A percentile compares a stretch with the other conserved stretches of the same genome.
Conservation (phyloP, 2,329 filamentous ascomycete genomes). For the Gnomoniopsis sp. region DNA sequence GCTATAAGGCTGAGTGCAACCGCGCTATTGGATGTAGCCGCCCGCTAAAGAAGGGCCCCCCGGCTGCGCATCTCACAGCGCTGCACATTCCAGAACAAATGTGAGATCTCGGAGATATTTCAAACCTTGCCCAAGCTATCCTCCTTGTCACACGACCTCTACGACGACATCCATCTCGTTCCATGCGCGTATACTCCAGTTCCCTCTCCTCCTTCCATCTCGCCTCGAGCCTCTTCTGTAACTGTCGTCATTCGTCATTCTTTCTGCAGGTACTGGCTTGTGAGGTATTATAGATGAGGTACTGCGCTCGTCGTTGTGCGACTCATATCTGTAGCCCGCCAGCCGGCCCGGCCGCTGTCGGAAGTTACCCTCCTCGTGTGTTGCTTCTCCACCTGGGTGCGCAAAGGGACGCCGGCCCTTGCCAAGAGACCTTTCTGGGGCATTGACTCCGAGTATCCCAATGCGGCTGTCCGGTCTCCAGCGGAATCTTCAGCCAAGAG, state of each 20-base stretch:
- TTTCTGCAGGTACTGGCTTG: neutral
- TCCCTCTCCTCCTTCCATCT: no score
- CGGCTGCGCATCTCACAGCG: neutral
- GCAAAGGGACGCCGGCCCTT: no score
- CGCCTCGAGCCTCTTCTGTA: no score
- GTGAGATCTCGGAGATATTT: no score
- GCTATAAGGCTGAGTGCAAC: conserved; percentile 8
- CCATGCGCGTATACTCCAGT: no score
- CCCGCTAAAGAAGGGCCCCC: neutral
- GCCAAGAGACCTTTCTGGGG: neutral
- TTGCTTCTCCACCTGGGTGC: neutral
- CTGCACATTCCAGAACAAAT: no score
- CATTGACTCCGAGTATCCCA: no score
- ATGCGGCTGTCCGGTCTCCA: neutral
- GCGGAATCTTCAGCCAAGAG: neutral
- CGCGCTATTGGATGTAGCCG: neutral
- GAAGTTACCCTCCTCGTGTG: neutral
- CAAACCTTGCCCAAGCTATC: no score
- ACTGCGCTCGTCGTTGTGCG: neutral
- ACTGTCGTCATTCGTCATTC: neutral
- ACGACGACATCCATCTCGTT: no score
- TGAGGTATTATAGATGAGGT: neutral
- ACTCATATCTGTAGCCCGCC: neutral
- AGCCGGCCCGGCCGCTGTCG: neutral
- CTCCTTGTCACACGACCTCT: no score